Base-by-base conservation (phyloP, 2,329 filamentous ascomycete genomes). In the Whalleya microplaca region DNA sequence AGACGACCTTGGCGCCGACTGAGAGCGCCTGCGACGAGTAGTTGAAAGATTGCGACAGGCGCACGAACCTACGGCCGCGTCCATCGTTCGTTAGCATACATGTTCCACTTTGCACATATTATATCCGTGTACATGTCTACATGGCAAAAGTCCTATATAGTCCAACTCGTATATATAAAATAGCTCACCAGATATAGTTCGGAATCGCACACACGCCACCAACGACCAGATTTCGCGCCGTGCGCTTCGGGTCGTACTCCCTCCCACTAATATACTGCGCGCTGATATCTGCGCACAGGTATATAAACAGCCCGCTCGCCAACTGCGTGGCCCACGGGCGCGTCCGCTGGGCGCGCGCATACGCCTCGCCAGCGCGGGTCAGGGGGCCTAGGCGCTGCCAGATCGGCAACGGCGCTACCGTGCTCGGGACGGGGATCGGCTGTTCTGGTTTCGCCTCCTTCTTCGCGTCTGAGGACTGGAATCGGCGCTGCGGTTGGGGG, bases 301-400 rank as follows among this genome's bases (percentile, higher is more conserved):
- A 96, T 56, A 96, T 91, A 41, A 91, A 80, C 45, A 96, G 73
- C 42, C 89, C 86, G 65, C 85, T 92, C 62, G 82, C 80, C 58
- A 96, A 72, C 76, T 97, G 93, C 9, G 91, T 96, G n/a, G 82
- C 76, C 69, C 91, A 90, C 0, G 94, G 93, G 48, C 87, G 79
- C 48, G 83, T 81, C 49, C 84, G 78, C 75, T 96, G 92, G 45
- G 86, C 84, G 20, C 87, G 82, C 16, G 83, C 86, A 70, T 95
- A 96, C 0, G 80, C 80, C 61, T 80, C 73, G 19, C 79, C 80
- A 0, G 76, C 74, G 32, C 75, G 75, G 2, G 84, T 85, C 52
- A 87, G 55, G 2, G 84, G 84, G 0, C 84, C 84, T 12, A 87
- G 75, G 0, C 83, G 76, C 66, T 82, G 79, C 83, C 84, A 86